Percentiles rank a stretch among this genome's conserved stretches.
phyloP scores from a whole-genome alignment of 768 basidiomycete genomes.

The Lactifluus echinatus region DNA sequence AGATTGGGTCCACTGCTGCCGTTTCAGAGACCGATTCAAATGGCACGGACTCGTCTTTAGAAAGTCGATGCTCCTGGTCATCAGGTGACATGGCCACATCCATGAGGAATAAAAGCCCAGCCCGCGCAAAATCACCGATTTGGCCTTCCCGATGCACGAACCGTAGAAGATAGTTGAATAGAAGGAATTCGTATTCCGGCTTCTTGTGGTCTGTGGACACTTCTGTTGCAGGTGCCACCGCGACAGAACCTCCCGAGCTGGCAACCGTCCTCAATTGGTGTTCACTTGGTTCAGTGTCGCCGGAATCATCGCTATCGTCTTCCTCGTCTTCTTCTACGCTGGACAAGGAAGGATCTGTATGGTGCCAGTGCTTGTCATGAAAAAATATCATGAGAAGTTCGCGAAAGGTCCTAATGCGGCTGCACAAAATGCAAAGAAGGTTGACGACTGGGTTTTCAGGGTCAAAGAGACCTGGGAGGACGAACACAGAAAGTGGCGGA shows the following conservation, averaged over 20 bases:
- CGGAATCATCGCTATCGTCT: constrained; percentile 27
- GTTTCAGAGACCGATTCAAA: constrained; percentile 23
- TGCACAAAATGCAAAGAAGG: constrained; percentile 85
- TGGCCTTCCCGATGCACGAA: constrained; percentile 92
- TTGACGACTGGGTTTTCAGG: constrained; percentile 59
- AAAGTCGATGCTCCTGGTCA: constrained; percentile 37
- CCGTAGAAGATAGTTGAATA: constrained; percentile 92
- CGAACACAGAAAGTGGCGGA: too few species aligned
- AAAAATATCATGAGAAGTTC: constrained; percentile 96
- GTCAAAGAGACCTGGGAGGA: constrained; percentile 12
- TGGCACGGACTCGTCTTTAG: constrained; percentile 29
- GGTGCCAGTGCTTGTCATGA: constrained; percentile 87
- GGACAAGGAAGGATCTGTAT: constrained; percentile 65
- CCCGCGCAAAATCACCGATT: constrained; percentile 88
- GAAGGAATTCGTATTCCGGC: constrained; percentile 88
- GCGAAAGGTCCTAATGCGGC: constrained; percentile 79
- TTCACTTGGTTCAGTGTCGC: constrained; percentile 18
- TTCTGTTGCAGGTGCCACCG: constrained; percentile 16
- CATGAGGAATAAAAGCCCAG: constrained; percentile 88
- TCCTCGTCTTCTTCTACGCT: constrained; percentile 53
- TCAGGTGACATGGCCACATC: constrained; percentile 90
- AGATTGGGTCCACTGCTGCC: constrained; percentile 50
- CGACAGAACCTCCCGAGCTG: neutral
- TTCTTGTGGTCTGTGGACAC: constrained; percentile 42
- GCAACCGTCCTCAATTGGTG: neutral